These are phyloP conservation scores for Coleophoma crateriformis DNA, from an alignment of 2,329 filamentous ascomycete genomes.

Conservation along the genomic window DNA sequence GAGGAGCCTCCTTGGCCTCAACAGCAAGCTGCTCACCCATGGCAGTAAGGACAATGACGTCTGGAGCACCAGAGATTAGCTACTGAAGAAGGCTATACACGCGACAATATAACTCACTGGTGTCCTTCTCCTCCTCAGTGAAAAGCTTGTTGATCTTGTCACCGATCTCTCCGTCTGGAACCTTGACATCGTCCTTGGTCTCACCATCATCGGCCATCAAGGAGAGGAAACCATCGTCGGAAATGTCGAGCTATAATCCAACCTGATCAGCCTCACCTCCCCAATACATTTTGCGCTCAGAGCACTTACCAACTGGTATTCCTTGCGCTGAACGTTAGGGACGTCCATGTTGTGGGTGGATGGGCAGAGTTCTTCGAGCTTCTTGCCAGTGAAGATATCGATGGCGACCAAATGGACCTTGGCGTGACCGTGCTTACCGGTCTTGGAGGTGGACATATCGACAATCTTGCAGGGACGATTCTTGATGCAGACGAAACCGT, in stretches of 20 bases:
- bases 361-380: slow-evolving; percentile 97
- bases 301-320: slow-evolving; percentile 85
- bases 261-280: slow-evolving; percentile 1
- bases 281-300: neutral
- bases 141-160: slow-evolving; percentile 82
- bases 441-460: slow-evolving; percentile 99
- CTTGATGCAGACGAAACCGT: slow-evolving; percentile 98
- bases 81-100: neutral
- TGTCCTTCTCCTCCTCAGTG: slow-evolving; percentile 80
- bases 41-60: slow-evolving; percentile 86
- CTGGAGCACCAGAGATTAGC: slow-evolving; percentile 35
- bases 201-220: slow-evolving; percentile 84
- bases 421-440: slow-evolving; percentile 99
- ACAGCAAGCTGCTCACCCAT: slow-evolving; percentile 95
- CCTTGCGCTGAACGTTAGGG: slow-evolving; percentile 82
- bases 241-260: slow-evolving; percentile 71
- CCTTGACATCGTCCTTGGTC: slow-evolving; percentile 91
- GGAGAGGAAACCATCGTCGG: slow-evolving; percentile 90
- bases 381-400: slow-evolving; percentile 99
- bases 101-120: slow-evolving; percentile 59
- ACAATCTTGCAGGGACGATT: slow-evolving; percentile 99
- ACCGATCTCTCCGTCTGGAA: slow-evolving; percentile 85
- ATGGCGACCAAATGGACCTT: slow-evolving; percentile 98
- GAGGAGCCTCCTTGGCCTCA: slow-evolving; percentile 88
- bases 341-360: slow-evolving; percentile 99